Percentiles rank a stretch among this genome's conserved stretches.
Evolutionary conservation across 768 basidiomycete genomes (phyloP).

Genomic region (Leccinum incarnatum): DNA sequence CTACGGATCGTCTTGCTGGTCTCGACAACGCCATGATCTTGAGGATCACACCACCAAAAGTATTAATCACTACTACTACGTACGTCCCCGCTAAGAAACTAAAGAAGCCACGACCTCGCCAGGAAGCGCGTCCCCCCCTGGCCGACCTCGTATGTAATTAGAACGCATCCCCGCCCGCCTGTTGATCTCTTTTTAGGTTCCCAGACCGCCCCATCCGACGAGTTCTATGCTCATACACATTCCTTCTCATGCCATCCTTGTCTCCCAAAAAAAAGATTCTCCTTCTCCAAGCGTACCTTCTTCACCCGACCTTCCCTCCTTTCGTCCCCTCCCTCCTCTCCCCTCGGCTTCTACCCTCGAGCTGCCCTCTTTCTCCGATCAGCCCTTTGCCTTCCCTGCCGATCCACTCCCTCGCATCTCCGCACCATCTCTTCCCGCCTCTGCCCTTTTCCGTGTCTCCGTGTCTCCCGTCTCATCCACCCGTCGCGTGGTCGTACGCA

Average conservation of each 20-base stretch:
- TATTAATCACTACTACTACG: conserved; percentile 26
- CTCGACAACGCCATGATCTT: conserved; percentile 39
- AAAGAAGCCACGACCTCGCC: conserved; percentile 19
- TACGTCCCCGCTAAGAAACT: conserved; percentile 24
- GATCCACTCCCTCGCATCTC: conserved; percentile 10
- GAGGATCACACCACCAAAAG: conserved; percentile 31
- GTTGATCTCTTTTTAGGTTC: conserved; percentile 16
- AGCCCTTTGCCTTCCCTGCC: conserved; percentile 14
- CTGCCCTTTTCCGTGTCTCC: conserved; percentile 17
- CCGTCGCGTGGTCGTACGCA: conserved; percentile 9
- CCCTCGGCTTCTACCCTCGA: conserved; percentile 39
- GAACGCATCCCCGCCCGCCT: conserved; percentile 1
- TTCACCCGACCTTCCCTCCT: conserved; percentile 14
- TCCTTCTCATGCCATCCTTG: conserved; percentile 3
- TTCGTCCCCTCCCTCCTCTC: conserved; percentile 34
- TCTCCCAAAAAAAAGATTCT: conserved; percentile 5
- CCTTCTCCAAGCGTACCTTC: conserved; percentile 14
- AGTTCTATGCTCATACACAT: conserved; percentile 15
- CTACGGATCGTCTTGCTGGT: conserved; percentile 42
- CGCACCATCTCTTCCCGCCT: conserved; percentile 14
- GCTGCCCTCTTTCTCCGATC: conserved; percentile 35
- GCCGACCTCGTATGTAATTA: conserved; percentile 30
- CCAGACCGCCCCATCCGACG: conserved; percentile 14
- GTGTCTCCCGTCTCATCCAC: conserved; percentile 17
- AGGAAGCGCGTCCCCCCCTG: conserved; percentile 30